A percentile compares a stretch with the other conserved stretches of the same genome.
Evolutionary conservation across 2,329 filamentous ascomycete species (phyloP).

Genomic region (Beauveria sp.): DNA sequence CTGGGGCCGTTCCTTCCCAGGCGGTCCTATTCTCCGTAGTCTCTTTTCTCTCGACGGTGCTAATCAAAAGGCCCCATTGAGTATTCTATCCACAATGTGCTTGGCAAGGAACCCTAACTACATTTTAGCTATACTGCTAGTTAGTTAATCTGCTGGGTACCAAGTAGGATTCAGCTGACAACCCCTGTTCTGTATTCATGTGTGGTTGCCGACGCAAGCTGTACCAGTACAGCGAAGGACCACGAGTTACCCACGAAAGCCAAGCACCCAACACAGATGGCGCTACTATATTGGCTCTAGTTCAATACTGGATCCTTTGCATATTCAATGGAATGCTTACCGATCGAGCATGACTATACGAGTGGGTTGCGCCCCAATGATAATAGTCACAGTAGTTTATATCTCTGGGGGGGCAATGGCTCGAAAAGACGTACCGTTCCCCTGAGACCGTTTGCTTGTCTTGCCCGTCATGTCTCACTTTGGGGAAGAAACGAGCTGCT

Average conservation of each 20-base stretch:
- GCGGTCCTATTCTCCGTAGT: not conserved
- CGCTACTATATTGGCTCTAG: not conserved
- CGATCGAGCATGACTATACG: slow-evolving; percentile 7
- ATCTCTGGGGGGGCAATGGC: not conserved
- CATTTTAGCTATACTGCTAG: no score
- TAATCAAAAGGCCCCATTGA: not conserved
- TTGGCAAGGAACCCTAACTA: no score
- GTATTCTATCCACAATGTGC: not conserved
- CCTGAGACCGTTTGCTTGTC: not conserved
- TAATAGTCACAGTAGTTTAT: no score
- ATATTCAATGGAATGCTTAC: not conserved
- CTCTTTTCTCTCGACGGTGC: not conserved
- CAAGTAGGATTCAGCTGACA: not conserved
- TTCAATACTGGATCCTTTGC: no score
- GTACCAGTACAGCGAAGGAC: not conserved
- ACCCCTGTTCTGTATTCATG: not conserved
- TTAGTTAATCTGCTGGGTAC: no score
- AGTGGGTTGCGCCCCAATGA: not conserved
- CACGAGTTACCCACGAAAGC: not conserved
- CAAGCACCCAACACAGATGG: not conserved
- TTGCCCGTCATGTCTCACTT: not conserved
- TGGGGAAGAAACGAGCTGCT: not conserved
- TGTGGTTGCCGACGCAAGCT: not conserved
- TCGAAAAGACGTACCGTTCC: not conserved
- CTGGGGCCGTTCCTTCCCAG: not conserved